Evolutionary conservation across 495 filamentous ascomycete genomes (phyloP).

Genomic region (Elaphomyces granulatus): DNA sequence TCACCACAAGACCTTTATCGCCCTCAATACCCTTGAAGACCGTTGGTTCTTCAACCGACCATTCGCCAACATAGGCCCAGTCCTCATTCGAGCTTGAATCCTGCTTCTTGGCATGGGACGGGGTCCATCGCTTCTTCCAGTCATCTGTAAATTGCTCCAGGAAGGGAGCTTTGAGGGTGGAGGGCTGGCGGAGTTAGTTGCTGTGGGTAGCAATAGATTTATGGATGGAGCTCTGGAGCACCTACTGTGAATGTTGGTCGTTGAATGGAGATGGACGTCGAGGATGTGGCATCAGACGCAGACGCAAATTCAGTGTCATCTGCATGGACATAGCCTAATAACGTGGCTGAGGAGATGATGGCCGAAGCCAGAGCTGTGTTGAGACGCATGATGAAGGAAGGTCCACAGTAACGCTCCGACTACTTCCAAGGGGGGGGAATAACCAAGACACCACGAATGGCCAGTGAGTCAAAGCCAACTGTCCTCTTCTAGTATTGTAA

Average conservation of each 20-base stretch:
- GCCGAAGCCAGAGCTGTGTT: constrained; percentile 51
- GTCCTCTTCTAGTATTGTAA: constrained; percentile 12
- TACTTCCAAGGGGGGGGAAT: constrained; percentile 10
- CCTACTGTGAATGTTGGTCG: constrained; percentile 85
- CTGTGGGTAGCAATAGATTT: constrained; percentile 2
- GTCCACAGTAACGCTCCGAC: constrained; percentile 6
- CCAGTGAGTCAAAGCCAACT: constrained; percentile 13
- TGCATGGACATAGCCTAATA: constrained; percentile 58
- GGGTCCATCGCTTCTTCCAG: constrained; percentile 86
- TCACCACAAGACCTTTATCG: constrained; percentile 92
- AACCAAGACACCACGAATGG: too few relatives aligned
- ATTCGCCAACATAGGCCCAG: constrained; percentile 95
- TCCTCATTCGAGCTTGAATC: constrained; percentile 76
- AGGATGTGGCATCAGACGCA: constrained; percentile 36
- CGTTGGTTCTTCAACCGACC: constrained; percentile 89
- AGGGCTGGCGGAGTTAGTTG: constrained; percentile 43
- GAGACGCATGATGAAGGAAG: constrained; percentile 56
- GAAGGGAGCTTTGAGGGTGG: constrained; percentile 80
- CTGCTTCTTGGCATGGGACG: constrained; percentile 93
- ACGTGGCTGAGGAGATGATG: constrained; percentile 51
- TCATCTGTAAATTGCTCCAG: constrained; percentile 95
- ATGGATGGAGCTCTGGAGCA: constrained; percentile 5
- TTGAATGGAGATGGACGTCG: constrained; percentile 38
- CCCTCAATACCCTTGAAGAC: constrained; percentile 90
- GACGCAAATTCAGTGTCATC: constrained; percentile 50